phyloP scores from a whole-genome alignment of 2,329 filamentous ascomycete genomes.

The Dactylellina sp. region DNA sequence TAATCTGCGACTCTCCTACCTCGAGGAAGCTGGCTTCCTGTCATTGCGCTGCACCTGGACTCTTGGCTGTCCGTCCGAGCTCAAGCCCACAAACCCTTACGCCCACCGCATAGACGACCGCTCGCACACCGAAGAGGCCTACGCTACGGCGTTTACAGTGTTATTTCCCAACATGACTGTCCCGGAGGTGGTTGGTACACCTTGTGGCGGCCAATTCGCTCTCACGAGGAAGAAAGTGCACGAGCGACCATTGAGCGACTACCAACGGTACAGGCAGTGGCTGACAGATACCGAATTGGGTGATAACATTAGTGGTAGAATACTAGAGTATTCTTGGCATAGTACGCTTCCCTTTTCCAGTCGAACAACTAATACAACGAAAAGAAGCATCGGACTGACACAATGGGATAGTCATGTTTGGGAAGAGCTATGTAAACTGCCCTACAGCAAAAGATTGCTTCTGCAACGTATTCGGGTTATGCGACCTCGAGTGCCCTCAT shows the following conservation, averaged over 20 bases:
- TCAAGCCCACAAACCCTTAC: slow-evolving; percentile 63
- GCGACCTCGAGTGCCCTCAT: slow-evolving; percentile 65
- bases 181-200: slow-evolving; percentile 66
- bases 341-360: slow-evolving; percentile 62
- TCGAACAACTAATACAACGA: slow-evolving; percentile 1
- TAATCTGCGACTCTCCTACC: slow-evolving; percentile 60
- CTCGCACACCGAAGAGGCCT: slow-evolving; percentile 49
- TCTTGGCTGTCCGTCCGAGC: slow-evolving; percentile 70
- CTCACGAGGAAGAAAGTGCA: slow-evolving; percentile 69
- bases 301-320: slow-evolving; percentile 70
- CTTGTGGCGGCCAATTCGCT: slow-evolving; percentile 76
- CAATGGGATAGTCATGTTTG: slow-evolving; percentile 69
- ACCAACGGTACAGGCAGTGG: slow-evolving; percentile 72
- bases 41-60: slow-evolving; percentile 72
- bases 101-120: slow-evolving; percentile 63
- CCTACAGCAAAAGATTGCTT: slow-evolving; percentile 73
- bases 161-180: slow-evolving; percentile 49
- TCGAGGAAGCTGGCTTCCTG: slow-evolving; percentile 71
- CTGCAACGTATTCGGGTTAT: slow-evolving; percentile 75
- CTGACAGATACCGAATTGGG: slow-evolving; percentile 67
- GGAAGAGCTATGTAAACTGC: slow-evolving; percentile 71
- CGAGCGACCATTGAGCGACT: slow-evolving; percentile 68
- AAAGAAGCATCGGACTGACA: neutral
- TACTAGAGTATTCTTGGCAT: slow-evolving; percentile 77
- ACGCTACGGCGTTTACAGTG: slow-evolving; percentile 31